Evolutionary conservation across 768 basidiomycete species (phyloP).

Genomic region (Filobasidium floriforme): DNA sequence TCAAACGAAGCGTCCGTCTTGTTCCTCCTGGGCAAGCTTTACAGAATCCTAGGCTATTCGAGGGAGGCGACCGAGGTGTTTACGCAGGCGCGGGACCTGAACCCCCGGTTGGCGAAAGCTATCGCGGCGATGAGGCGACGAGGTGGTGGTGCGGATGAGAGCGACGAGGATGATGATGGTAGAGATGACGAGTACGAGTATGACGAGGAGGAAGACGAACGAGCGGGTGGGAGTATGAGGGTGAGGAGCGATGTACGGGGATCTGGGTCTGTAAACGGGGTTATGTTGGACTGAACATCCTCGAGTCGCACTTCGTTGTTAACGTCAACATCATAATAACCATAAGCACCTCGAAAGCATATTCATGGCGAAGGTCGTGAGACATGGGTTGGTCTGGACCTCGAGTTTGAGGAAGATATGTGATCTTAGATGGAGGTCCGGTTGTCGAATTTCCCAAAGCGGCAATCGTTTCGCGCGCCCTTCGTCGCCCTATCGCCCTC

Average conservation of each 20-base stretch:
- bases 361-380: too few relatives aligned
- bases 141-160: neutral
- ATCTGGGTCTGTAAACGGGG: too few relatives aligned
- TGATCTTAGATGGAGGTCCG: neutral
- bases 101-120: conserved; percentile 78
- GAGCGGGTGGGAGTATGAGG: neutral
- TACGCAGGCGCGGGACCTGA: conserved; percentile 83
- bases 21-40: conserved; percentile 89
- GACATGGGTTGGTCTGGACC: too few relatives aligned
- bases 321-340: too few relatives aligned
- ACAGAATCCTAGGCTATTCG: conserved; percentile 70
- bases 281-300: too few relatives aligned
- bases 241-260: neutral
- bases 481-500: neutral
- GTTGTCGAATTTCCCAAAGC: neutral
- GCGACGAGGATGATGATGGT: too few relatives aligned
- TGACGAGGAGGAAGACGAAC: neutral
- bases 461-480: neutral
- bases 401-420: neutral
- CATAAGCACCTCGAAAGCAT: too few relatives aligned
- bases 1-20: conserved; percentile 96
- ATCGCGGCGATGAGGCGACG: conserved; percentile 31
- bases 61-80: conserved; percentile 75
- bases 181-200: neutral
- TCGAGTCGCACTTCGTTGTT: too few relatives aligned